A percentile compares a stretch with the other conserved stretches of the same genome.
Evolutionary conservation across 148 eudicot species (phyloP).

Genomic region (Heliamphora exappendiculata): DNA sequence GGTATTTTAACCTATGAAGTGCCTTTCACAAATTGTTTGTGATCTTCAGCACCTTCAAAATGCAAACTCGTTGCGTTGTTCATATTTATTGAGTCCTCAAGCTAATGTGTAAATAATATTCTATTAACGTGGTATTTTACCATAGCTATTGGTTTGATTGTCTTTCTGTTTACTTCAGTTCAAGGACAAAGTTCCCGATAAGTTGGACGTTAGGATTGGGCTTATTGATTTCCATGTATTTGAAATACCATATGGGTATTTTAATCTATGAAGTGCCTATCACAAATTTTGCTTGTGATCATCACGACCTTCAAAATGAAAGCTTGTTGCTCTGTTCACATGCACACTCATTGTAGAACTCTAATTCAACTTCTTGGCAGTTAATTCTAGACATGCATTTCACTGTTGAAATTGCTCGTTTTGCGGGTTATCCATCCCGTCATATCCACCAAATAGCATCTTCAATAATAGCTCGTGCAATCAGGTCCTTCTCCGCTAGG

Average conservation of each 20-base stretch:
- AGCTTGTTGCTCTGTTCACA: not conserved
- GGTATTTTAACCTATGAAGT: not conserved
- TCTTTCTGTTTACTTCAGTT: not conserved
- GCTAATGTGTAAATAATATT: too few relatives aligned
- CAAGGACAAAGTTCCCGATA: not conserved
- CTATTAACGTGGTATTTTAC: too few relatives aligned
- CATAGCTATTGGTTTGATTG: too few relatives aligned
- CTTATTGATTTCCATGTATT: not conserved
- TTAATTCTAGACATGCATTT: conserved; percentile 98
- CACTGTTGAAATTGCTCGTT: conserved; percentile 94
- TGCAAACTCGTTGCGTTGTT: not conserved
- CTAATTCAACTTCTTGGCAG: conserved; percentile 35
- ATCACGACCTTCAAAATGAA: not conserved
- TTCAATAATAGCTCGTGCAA: conserved; percentile 73
- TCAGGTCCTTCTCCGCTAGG: conserved; percentile 71
- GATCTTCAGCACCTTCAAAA: not conserved
- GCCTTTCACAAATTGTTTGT: not conserved
- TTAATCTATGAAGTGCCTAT: not conserved
- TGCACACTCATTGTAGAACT: not conserved
- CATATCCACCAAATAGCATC: conserved; percentile 74
- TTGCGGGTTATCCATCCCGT: conserved; percentile 76
- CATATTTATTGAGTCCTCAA: too few relatives aligned
- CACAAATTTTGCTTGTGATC: not conserved
- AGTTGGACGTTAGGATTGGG: not conserved
- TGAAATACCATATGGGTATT: not conserved